Evolutionary conservation across 1,284 basidiomycete genomes (phyloP).

Genomic region (Ceratobasidium papillatum): DNA sequence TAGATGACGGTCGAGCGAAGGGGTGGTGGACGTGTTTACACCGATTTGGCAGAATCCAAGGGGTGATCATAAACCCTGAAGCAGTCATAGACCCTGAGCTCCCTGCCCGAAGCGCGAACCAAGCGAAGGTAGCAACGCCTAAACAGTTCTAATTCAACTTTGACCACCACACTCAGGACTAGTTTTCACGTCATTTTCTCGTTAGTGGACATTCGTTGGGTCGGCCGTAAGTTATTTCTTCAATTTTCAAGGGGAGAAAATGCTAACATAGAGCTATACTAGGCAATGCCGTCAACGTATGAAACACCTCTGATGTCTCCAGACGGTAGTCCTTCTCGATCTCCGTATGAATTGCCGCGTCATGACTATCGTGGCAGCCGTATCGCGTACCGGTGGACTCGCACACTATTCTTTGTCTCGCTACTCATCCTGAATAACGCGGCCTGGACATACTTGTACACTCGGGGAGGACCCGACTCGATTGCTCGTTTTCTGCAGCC

Average conservation of each 20-base stretch:
- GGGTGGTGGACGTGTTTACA: constrained; percentile 12
- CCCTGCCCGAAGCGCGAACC: neutral
- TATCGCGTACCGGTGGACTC: constrained; percentile 1
- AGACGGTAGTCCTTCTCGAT: constrained; percentile 7
- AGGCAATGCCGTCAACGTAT: constrained; percentile 8
- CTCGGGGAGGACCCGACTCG: neutral
- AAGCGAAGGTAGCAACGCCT: neutral
- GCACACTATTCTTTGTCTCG: constrained; percentile 12
- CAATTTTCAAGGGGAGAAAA: neutral
- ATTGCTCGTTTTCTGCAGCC: neutral
- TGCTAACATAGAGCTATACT: neutral
- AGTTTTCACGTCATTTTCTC: constrained; percentile 3
- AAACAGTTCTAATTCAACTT: neutral
- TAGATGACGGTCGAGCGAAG: neutral
- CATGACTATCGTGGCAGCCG: constrained; percentile 20
- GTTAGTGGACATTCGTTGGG: neutral
- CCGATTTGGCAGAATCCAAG: neutral
- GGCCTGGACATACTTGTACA: constrained; percentile 33
- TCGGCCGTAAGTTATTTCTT: neutral
- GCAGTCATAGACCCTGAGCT: neutral
- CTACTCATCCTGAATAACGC: constrained; percentile 24
- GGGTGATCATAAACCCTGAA: constrained; percentile 4
- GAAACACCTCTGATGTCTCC: constrained; percentile 32
- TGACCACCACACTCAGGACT: no score
- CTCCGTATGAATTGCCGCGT: constrained; percentile 1